A percentile compares a stretch with the other conserved stretches of the same genome.
These are phyloP conservation scores for Phoma sp. DNA, from an alignment of 2,329 filamentous ascomycete genomes.

Conservation along the genomic window DNA sequence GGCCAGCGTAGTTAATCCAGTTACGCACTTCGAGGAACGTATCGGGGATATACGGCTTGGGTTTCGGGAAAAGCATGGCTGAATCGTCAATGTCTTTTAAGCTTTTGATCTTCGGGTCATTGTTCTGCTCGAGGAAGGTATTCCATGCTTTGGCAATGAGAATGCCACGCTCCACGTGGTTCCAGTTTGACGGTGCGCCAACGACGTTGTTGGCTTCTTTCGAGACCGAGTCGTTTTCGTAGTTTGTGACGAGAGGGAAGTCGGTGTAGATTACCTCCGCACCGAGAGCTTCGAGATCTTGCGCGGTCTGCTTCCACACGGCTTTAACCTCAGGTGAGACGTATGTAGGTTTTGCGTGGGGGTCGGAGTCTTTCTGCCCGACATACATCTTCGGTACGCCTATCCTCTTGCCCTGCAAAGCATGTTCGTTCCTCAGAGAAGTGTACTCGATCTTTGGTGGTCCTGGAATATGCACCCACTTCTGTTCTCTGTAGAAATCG, in stretches of 20 bases:
- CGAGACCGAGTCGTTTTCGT: constrained; percentile 49
- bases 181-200: constrained; percentile 54
- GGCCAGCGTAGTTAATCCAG: constrained; percentile 47
- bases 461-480: constrained; percentile 51
- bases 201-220: constrained; percentile 50
- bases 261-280: constrained; percentile 53
- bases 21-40: constrained; percentile 49
- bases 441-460: constrained; percentile 44
- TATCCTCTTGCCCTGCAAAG: constrained; percentile 54
- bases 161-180: constrained; percentile 54
- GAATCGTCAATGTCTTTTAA: constrained; percentile 50
- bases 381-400: constrained; percentile 61
- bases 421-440: constrained; percentile 37
- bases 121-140: constrained; percentile 55
- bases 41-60: constrained; percentile 45
- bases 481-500: constrained; percentile 64
- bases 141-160: constrained; percentile 61
- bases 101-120: constrained; percentile 47
- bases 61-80: constrained; percentile 46
- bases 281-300: constrained; percentile 49
- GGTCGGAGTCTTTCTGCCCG: constrained; percentile 45
- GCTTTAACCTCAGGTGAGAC: constrained; percentile 49
- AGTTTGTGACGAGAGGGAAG: constrained; percentile 55
- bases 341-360: constrained; percentile 42
- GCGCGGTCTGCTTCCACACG: constrained; percentile 42